A percentile compares a stretch with the other conserved stretches of the same genome.
Evolutionary conservation across 1,139 yeast species (phyloP).

Genomic region (Zhuliangozyma parablackwelliae): DNA sequence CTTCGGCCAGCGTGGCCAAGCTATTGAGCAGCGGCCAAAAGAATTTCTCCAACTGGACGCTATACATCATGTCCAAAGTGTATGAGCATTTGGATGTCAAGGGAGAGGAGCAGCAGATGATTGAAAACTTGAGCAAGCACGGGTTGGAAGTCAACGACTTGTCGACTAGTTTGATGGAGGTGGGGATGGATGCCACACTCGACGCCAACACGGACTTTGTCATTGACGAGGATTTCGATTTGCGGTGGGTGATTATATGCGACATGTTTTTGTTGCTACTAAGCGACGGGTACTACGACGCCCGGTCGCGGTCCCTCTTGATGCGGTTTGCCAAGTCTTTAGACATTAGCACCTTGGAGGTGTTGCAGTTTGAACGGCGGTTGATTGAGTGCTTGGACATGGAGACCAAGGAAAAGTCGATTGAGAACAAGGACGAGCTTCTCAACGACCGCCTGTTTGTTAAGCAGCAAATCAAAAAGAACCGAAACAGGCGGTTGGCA

Average conservation of each 20-base stretch:
- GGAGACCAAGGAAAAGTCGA: constrained; percentile 57
- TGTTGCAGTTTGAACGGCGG: constrained; percentile 84
- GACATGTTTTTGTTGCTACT: constrained; percentile 78
- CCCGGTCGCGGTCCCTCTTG: constrained; percentile 78
- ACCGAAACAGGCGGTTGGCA: constrained; percentile 65
- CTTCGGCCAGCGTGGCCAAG: constrained; percentile 51
- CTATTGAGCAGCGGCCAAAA: constrained; percentile 68
- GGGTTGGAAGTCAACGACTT: constrained; percentile 76
- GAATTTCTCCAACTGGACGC: constrained; percentile 83
- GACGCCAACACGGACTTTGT: constrained; percentile 5
- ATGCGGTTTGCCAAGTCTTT: constrained; percentile 61
- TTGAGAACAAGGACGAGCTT: constrained; percentile 59
- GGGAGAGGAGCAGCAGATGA: constrained; percentile 78
- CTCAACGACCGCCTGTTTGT: constrained; percentile 73
- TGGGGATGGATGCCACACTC: constrained; percentile 32
- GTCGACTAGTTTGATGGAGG: constrained; percentile 50
- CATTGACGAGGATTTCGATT: constrained; percentile 45
- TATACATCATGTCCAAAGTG: constrained; percentile 62
- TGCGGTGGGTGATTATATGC: constrained; percentile 90
- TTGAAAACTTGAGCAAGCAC: constrained; percentile 79
- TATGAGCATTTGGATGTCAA: constrained; percentile 77
- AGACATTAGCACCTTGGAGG: constrained; percentile 57
- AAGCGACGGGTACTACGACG: constrained; percentile 83
- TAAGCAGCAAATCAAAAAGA: constrained; percentile 62
- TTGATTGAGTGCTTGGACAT: constrained; percentile 87